Percentiles rank a stretch among this genome's conserved stretches.
Evolutionary conservation across 768 basidiomycete genomes (phyloP).

Genomic region (Lactifluus piperatus): DNA sequence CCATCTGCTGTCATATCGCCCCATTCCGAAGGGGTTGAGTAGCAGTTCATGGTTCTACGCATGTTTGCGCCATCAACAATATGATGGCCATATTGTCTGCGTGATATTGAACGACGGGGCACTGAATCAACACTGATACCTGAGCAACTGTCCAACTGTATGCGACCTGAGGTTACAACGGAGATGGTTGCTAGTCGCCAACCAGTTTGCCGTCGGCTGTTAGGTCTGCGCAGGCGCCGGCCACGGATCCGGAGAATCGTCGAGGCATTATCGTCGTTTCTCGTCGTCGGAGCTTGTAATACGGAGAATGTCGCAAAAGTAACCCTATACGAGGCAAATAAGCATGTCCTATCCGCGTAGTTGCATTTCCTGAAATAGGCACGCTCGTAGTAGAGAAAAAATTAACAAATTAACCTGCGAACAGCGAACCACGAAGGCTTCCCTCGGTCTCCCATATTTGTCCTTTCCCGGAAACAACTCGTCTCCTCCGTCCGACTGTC

Average conservation of each 20-base stretch:
- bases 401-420: neutral
- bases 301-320: neutral
- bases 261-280: slow-evolving; percentile 15
- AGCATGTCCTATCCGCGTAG: neutral
- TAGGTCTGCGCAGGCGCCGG: neutral
- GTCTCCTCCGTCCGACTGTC: slow-evolving; percentile 1
- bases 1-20: neutral
- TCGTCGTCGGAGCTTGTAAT: slow-evolving; percentile 1
- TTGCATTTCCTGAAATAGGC: neutral
- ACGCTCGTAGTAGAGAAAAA: neutral
- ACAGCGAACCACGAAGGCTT: neutral
- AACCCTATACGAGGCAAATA: neutral
- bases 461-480: neutral
- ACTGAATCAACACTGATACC: neutral
- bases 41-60: neutral
- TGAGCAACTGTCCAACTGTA: neutral
- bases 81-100: neutral
- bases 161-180: neutral
- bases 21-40: neutral
- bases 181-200: slow-evolving; percentile 9
- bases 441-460: neutral
- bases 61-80: neutral
- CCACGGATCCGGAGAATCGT: slow-evolving; percentile 15
- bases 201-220: neutral
- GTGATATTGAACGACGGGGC: neutral